Evolutionary conservation across 331 rosid species (phyloP).

Genomic region (Acacia concinna): DNA sequence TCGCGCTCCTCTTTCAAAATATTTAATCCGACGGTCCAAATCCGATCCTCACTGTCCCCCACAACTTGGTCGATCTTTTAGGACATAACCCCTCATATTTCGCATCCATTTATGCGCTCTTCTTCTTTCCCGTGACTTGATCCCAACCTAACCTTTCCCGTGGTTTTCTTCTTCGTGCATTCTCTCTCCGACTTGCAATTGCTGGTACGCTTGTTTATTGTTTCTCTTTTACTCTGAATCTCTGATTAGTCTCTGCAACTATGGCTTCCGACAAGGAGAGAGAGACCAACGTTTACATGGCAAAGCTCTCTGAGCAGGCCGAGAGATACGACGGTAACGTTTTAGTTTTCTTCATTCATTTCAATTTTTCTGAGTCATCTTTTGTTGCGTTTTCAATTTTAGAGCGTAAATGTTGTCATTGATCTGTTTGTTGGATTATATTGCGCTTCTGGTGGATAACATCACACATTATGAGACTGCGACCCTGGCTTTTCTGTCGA

Average conservation of each 20-base stretch:
- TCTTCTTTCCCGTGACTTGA: background rate
- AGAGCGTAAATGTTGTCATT: too few species aligned
- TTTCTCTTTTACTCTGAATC: slow-evolving; percentile 21
- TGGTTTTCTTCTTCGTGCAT: background rate
- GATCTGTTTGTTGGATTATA: background rate
- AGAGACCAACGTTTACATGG: slow-evolving; percentile 92
- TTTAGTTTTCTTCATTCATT: background rate
- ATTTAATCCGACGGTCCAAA: slow-evolving; percentile 54
- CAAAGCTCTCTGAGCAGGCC: slow-evolving; percentile 97
- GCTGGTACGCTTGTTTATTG: background rate
- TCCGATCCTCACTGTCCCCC: slow-evolving; percentile 48
- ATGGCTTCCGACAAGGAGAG: slow-evolving; percentile 89
- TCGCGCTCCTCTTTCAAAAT: slow-evolving; percentile 51
- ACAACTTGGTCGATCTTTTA: slow-evolving; percentile 50
- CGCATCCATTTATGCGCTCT: background rate
- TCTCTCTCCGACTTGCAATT: background rate
- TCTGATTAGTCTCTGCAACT: slow-evolving; percentile 51
- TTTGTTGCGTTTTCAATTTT: background rate
- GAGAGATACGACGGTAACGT: slow-evolving; percentile 84
- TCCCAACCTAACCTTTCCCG: background rate
- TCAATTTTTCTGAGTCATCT: background rate
- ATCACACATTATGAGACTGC: background rate
- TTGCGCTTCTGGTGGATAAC: too few species aligned
- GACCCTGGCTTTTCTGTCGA: background rate
- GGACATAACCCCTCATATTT: slow-evolving; percentile 31